Base-by-base conservation (phyloP, 2,329 filamentous ascomycete genomes). In the Botrytis squamosa region DNA sequence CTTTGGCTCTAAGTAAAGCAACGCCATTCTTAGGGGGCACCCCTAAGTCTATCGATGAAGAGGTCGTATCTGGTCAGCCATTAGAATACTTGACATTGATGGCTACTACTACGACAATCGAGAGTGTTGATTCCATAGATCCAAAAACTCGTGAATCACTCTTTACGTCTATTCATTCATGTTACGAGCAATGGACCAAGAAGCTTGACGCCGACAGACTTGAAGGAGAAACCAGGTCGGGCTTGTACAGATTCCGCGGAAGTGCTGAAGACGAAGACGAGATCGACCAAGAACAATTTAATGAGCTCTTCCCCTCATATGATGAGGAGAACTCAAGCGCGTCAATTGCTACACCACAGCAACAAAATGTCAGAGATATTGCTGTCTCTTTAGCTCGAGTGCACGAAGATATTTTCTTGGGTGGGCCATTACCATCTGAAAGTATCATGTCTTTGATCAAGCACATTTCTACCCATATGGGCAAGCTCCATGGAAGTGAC, bases 171-270 rank as follows among this genome's bases (percentile, higher is more conserved):
- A 90, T 98, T 75, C 88, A 92, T 70, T 85, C 85, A 25, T 91
- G 97, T 79, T 97, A 95, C 79, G 84, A 89, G 25, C 87, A 94
- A 69, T 99, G 95, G 95, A 93, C 89, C 77, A 87, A 88, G 69
- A 91, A 92, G 80, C 88, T 97, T 3, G 88, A 91, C 71, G 86
- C 89, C 33, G 95, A 98, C 76, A 92, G 93, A 78, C 89, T 91
- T 78, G 89, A 92, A 65, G 90, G 92, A 77, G 91, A 92, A 29
- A 87, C 89, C 42, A 93, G 92, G 75, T 89, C 88, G 8, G 94
- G 92, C 75, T 83, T 97, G 57, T 99, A 97, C 82, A 91, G 90
- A 33, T 98, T 96, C 83, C 89, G 90, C 76, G 95, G 95, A 46
- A 91, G 90, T 57, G 84, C 89, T 57, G 92, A 95, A 75, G 91